Base-by-base conservation (phyloP, 306 rosid genomes). In the Cucurbita ficifolia region DNA sequence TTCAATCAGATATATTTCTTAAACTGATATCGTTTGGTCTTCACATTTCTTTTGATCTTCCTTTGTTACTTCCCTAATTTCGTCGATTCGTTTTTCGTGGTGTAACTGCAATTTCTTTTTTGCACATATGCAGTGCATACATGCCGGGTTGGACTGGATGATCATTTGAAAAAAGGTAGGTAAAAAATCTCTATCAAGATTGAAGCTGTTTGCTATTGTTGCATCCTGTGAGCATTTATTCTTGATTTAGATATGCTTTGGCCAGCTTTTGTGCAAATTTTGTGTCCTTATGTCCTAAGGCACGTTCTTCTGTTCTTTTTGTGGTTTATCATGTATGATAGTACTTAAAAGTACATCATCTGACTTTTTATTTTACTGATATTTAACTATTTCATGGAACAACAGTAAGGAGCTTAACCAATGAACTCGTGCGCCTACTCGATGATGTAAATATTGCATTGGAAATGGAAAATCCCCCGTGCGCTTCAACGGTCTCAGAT, bases 71-170 rank as follows among this genome's bases (percentile, higher is more conserved):
- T 29, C 33, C 33, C 33, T 29, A 29, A 29, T 29, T 29, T 29
- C 3, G 33, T 29, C 33, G 33, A 29, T 29, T 29, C 33, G 2
- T 29, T 29, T 29, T 3, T 29, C 33, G 33, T 29, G 33, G 2
- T n/a, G n/a, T n/a, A n/a, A n/a, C n/a, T n/a, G n/a, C n/a, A n/a
- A n/a, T n/a, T n/a, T n/a, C n/a, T n/a, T n/a, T n/a, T n/a, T n/a
- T n/a, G n/a, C n/a, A 29, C 33, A 29, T 29, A 29, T 29, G 33
- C 40, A 92, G 97, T 92, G 86, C 75, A 79, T 67, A 76, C 84
- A 8, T 83, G 89, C 88, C 80, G 79, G 13, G 75, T 73, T 36
- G 97, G 95, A 78, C 87, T 92, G 52, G 59, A n/a, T 70, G 85
- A 80, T 78, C 78, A 81, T 77, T 77, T 87, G 77, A 79, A 77